Base-by-base conservation (phyloP, 768 basidiomycete genomes). In the Suillus ampliporus region DNA sequence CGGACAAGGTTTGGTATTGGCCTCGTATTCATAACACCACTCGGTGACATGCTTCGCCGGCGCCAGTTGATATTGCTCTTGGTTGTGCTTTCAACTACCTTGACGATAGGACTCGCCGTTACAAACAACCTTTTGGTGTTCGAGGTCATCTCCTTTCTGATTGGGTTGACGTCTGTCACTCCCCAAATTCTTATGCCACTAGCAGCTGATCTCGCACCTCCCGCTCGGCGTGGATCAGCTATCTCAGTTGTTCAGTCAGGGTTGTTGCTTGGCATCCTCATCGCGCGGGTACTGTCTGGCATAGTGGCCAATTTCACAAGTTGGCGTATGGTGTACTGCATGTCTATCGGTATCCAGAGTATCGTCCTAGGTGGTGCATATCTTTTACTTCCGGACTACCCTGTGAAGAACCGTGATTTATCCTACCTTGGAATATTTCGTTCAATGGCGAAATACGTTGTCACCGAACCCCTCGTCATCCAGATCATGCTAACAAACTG, bases 11-110 rank as follows among this genome's bases (percentile, higher is more conserved):
- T 26, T 40, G 54, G 54, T 19, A 59, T 73, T 19, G 83, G 83
- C 1, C 71, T 84, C 34, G 67, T 83, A 17, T 69, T 83, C 51
- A 76, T 84, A 58, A 77, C 80, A 8, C 83, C 83, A 10, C 71
- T 82, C 1, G 83, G 83, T 5, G 83, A 84, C 63, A 67, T 83
- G 28, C 76, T 84, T 50, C 75, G 80, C 6, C 71, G 83, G 28
- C 74, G 83, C 31, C 78, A 76, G 58, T 65, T 84, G 13, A 71
- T 82, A 26, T 63, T 84, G 43, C 38, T 71, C 0, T 70, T 83
- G 10, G 56, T 81, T 31, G 58, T 62, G 21, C 44, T 74, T n/a
- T 74, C 79, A 0, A 72, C 74, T 1, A 62, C 73, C 26, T 68
- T 84, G n/a, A 76, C 79, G 2, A 70, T 84, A 13, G 82, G 74